Conservation (phyloP, 2,329 filamentous ascomycete species). For the Fusarium tanahbumbuense region DNA sequence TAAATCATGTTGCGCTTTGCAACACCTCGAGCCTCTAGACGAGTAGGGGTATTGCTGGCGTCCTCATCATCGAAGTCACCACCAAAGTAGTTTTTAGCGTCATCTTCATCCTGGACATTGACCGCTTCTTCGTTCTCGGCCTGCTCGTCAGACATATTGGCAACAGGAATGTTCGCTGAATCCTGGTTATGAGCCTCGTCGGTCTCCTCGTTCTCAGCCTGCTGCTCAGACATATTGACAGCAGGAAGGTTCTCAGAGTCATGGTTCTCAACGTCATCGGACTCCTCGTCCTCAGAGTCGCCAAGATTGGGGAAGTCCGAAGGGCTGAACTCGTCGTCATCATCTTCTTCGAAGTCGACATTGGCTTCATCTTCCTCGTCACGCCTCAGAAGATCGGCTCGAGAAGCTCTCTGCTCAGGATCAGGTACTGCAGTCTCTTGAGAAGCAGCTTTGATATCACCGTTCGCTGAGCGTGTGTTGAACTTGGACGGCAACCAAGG, state of each 20-base stretch:
- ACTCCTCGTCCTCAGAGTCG: constrained; percentile 8
- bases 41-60: constrained; percentile 10
- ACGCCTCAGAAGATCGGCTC: constrained; percentile 16
- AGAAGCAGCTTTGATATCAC: neutral
- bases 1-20: constrained; percentile 59
- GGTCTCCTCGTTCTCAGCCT: neutral
- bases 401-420: neutral
- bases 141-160: constrained; percentile 1
- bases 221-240: neutral
- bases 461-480: constrained; percentile 15
- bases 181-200: neutral
- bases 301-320: constrained; percentile 19
- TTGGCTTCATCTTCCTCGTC: constrained; percentile 4
- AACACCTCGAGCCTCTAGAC: constrained; percentile 28
- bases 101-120: neutral
- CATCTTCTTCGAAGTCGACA: constrained; percentile 23
- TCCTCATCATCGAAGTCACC: constrained; percentile 21
- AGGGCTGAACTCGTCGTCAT: constrained; percentile 6
- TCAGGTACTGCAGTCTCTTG: constrained; percentile 11
- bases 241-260: neutral
- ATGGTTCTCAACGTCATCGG: neutral
- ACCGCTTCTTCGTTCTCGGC: neutral
- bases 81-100: constrained; percentile 20
- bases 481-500: constrained; percentile 18
- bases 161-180: neutral